Conservation (phyloP, 2,329 filamentous ascomycete genomes). For the Diaporthe nobilis region DNA sequence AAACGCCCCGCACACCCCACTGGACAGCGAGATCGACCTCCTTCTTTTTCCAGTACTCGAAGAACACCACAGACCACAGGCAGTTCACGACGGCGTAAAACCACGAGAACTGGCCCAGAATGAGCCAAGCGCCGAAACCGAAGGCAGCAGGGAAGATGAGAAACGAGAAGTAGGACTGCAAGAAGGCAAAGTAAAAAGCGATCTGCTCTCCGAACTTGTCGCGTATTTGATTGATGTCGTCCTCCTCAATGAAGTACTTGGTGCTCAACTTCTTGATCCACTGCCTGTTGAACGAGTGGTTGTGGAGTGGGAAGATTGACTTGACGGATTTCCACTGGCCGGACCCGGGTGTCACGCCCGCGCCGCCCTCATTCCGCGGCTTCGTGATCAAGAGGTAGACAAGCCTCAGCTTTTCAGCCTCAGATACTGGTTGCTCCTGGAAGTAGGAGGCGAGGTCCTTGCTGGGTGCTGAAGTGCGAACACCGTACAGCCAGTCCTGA, state of each 20-base stretch:
- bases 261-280: constrained; percentile 83
- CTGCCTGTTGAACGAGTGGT: constrained; percentile 79
- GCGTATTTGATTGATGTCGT: constrained; percentile 81
- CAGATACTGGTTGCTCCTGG: constrained; percentile 81
- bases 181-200: constrained; percentile 95
- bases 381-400: constrained; percentile 89
- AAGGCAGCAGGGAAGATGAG: constrained; percentile 85
- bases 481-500: constrained; percentile 93
- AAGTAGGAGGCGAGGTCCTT: constrained; percentile 79
- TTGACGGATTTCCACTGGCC: constrained; percentile 81
- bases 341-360: constrained; percentile 78
- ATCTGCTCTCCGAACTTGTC: constrained; percentile 86
- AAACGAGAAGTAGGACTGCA: constrained; percentile 91
- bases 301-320: constrained; percentile 84
- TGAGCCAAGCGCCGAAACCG: constrained; percentile 82
- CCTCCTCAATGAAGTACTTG: constrained; percentile 76
- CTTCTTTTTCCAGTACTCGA: constrained; percentile 97
- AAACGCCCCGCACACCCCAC: constrained; percentile 91
- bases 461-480: constrained; percentile 82
- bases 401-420: constrained; percentile 89
- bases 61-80: constrained; percentile 90
- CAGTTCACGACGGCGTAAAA: constrained; percentile 84
- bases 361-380: constrained; percentile 80
- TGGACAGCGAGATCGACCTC: constrained; percentile 87
- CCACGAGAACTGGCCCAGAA: constrained; percentile 88